Evolutionary conservation across 495 filamentous ascomycete species (phyloP).

Genomic region (Parathielavia appendiculata): DNA sequence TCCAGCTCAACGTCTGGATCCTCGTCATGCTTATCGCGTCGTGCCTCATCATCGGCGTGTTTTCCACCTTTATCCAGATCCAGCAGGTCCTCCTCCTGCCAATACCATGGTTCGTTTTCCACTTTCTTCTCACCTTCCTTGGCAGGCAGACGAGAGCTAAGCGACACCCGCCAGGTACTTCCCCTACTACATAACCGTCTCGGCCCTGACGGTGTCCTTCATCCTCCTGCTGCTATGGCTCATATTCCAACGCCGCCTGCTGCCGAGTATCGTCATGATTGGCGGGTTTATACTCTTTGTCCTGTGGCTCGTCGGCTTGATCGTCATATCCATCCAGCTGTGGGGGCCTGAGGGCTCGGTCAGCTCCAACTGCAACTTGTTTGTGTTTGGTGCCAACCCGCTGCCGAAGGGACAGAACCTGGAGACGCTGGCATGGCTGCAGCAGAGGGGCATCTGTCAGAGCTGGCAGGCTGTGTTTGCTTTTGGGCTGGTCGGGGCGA

Average conservation of each 20-base stretch:
- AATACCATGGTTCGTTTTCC: constrained; percentile 70
- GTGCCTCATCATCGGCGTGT: constrained; percentile 78
- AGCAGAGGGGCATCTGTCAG: constrained; percentile 83
- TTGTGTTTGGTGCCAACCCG: constrained; percentile 51
- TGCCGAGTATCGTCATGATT: constrained; percentile 86
- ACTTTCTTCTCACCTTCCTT: not conserved
- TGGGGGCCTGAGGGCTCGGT: constrained; percentile 75
- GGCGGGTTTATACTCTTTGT: constrained; percentile 91
- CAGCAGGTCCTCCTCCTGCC: constrained; percentile 65
- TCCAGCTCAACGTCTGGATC: constrained; percentile 89
- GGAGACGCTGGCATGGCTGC: constrained; percentile 75
- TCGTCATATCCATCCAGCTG: constrained; percentile 83
- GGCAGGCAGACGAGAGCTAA: too few relatives aligned
- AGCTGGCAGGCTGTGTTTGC: constrained; percentile 60
- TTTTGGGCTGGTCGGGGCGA: constrained; percentile 68
- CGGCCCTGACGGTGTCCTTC: constrained; percentile 66
- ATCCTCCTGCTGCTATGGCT: constrained; percentile 66
- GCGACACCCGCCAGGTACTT: constrained; percentile 75
- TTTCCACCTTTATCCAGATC: constrained; percentile 73
- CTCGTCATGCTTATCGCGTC: constrained; percentile 77
- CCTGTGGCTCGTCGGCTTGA: constrained; percentile 84
- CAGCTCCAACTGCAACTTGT: constrained; percentile 71
- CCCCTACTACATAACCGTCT: constrained; percentile 78
- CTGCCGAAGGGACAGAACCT: constrained; percentile 56
- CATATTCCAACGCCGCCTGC: constrained; percentile 68